Base-by-base conservation (phyloP, 2,329 filamentous ascomycete genomes). In the Domatiomyces globalis region DNA sequence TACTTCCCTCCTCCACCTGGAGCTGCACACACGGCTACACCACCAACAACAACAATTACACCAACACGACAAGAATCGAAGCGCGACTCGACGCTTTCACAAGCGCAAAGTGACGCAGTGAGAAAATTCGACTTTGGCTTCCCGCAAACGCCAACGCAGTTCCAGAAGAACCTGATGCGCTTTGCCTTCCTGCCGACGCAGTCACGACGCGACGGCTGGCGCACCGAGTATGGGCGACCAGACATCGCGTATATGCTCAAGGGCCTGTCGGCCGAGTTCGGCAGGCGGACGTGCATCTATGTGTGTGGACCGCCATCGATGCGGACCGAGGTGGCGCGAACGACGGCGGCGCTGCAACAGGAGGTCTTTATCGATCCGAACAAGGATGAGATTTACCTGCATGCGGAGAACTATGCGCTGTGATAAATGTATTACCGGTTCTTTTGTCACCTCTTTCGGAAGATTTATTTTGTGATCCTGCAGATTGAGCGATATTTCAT, bases 351-450 rank as follows among this genome's bases (percentile, higher is more conserved):
- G 52, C 70, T 95, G 61, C 90, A 96, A 73, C 79, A 78, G 22
- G 80, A 83, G 66, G 88, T 96, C 48, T 88, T 87, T 84, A 81
- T 78, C 5, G 83, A 87, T 60, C 78, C 82, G 33, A 76, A 78
- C 60, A 77, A 84, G 46, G 89, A 95, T 64, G 90, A 95, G 75
- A 85, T 96, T 50, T 95, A 89, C 66, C 68, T 95, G 66, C 90
- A 95, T 71, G 86, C 89, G 2, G 90, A 96, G 73, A 95, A 95
- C 66, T 95, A 95, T 71, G 86, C 88, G 49, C 73, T 95, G 56
- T 95, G 67, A 75, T n/a, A 4, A 20, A n/a, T n/a, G n/a, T n/a
- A n/a, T n/a, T n/a, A n/a, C n/a, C n/a, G n/a, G n/a, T n/a, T n/a
- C 20, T n/a, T 42, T 49, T 49, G 22, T 17, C 7, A 43, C 22